phyloP scores from a whole-genome alignment of 352 stramenopile species.

The Globisporangium mamillatum region DNA sequence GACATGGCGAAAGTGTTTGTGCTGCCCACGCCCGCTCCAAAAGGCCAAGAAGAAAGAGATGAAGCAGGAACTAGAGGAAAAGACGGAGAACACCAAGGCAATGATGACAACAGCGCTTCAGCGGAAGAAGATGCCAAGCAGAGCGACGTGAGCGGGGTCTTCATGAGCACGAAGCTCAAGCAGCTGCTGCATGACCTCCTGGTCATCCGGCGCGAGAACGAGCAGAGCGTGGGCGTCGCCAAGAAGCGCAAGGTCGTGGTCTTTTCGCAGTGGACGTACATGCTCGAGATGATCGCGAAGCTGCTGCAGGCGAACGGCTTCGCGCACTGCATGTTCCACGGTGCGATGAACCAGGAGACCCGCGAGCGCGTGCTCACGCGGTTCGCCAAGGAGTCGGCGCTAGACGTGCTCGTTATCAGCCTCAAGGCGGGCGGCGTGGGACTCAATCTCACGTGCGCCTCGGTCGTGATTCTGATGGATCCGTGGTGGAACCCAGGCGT shows the following conservation, averaged over 20 bases:
- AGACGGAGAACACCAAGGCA: not conserved
- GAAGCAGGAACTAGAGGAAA: not conserved
- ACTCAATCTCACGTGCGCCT: constrained; percentile 89
- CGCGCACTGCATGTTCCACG: constrained; percentile 68
- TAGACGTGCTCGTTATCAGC: constrained; percentile 85
- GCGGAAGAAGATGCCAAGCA: not conserved
- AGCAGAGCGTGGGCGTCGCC: constrained; percentile 11
- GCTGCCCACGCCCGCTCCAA: constrained; percentile 26
- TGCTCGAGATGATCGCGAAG: constrained; percentile 80
- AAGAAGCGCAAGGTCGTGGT: constrained; percentile 82
- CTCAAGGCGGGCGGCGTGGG: constrained; percentile 88
- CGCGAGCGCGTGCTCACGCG: constrained; percentile 63
- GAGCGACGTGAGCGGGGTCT: constrained; percentile 28
- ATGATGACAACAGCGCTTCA: not conserved
- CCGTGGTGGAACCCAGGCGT: constrained; percentile 94
- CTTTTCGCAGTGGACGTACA: constrained; percentile 90
- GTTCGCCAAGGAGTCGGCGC: constrained; percentile 53
- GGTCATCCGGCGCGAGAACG: constrained; percentile 54
- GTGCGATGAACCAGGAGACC: constrained; percentile 60
- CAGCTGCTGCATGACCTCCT: constrained; percentile 67
- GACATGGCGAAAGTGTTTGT: constrained; percentile 60
- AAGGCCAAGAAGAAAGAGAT: constrained; percentile 7
- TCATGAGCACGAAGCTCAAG: constrained; percentile 68
- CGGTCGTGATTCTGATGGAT: constrained; percentile 87
- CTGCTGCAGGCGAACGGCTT: constrained; percentile 53